Percentiles rank a stretch among this genome's conserved stretches.
phyloP scores from a whole-genome alignment of 352 stramenopile species.

The Globisporangium canariense region DNA sequence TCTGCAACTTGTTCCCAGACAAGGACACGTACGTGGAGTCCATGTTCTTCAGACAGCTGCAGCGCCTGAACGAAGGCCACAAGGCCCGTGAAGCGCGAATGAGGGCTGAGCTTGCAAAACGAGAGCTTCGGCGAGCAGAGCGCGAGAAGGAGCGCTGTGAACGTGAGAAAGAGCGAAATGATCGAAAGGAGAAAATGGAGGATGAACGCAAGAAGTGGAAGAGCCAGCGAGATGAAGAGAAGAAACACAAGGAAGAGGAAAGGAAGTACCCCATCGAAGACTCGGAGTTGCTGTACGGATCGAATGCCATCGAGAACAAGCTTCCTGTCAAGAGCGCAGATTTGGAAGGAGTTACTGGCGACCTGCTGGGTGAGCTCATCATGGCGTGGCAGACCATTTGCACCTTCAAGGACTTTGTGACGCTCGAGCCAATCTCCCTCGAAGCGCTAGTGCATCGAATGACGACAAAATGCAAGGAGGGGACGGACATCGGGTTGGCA shows the following conservation, averaged over 20 bases:
- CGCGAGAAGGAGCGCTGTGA: constrained; percentile 55
- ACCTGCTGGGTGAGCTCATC: constrained; percentile 68
- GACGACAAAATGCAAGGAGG: constrained; percentile 36
- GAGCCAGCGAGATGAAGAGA: constrained; percentile 61
- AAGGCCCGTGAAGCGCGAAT: constrained; percentile 50
- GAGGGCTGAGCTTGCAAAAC: constrained; percentile 53
- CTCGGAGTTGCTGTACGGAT: constrained; percentile 46
- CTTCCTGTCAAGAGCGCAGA: constrained; percentile 36
- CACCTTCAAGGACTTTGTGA: constrained; percentile 72
- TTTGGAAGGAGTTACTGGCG: constrained; percentile 50
- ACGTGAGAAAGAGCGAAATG: constrained; percentile 55
- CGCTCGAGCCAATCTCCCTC: constrained; percentile 54
- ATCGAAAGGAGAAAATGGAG: constrained; percentile 42
- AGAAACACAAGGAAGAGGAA: constrained; percentile 56
- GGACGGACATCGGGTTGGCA: constrained; percentile 44
- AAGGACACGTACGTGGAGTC: constrained; percentile 76
- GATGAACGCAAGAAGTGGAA: constrained; percentile 43
- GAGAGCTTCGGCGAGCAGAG: constrained; percentile 56
- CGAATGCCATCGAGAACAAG: constrained; percentile 25
- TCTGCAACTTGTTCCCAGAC: constrained; percentile 70
- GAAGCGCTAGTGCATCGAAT: constrained; percentile 58
- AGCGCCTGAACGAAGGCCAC: constrained; percentile 67
- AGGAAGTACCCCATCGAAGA: constrained; percentile 74
- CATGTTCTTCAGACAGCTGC: constrained; percentile 85
- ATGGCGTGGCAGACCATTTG: constrained; percentile 78